phyloP scores from a whole-genome alignment of 1,284 basidiomycete genomes.

The Ganoderma sinense region DNA sequence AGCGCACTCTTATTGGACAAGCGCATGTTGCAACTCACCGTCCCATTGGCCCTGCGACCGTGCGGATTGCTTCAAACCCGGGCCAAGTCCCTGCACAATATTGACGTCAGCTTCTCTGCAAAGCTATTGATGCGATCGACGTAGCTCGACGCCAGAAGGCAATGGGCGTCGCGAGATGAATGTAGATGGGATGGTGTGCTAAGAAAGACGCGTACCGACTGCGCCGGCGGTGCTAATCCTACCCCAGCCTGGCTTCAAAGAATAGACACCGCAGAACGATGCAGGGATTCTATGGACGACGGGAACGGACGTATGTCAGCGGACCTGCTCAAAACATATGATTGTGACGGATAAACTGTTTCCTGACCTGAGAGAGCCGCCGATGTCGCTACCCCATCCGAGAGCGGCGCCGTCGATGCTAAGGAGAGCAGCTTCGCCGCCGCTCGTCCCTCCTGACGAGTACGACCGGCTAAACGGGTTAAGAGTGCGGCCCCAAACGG shows the following conservation, averaged over 20 bases:
- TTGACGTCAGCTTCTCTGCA: neutral
- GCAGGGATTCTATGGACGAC: slow-evolving; percentile 72
- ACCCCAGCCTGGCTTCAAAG: slow-evolving; percentile 74
- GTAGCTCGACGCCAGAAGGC: neutral
- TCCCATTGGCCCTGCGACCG: slow-evolving; percentile 78
- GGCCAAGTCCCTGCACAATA: slow-evolving; percentile 52
- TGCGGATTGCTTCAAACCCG: slow-evolving; percentile 74
- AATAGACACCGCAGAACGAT: slow-evolving; percentile 82
- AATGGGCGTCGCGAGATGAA: neutral
- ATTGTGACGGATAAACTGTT: neutral
- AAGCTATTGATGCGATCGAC: neutral
- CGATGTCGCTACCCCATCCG: slow-evolving; percentile 84
- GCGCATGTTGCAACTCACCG: slow-evolving; percentile 48
- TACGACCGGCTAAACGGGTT: slow-evolving; percentile 76
- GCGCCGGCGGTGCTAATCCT: slow-evolving; percentile 61
- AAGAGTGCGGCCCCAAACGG: slow-evolving; percentile 77
- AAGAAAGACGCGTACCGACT: slow-evolving; percentile 45
- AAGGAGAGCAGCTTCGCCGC: slow-evolving; percentile 82
- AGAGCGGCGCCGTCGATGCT: slow-evolving; percentile 79
- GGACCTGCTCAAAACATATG: neutral
- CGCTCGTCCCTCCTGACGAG: slow-evolving; percentile 80
- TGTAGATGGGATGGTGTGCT: neutral
- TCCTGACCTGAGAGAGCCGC: slow-evolving; percentile 60
- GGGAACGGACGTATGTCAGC: slow-evolving; percentile 36
- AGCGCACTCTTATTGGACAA: slow-evolving; percentile 1